Evolutionary conservation across 1,284 basidiomycete genomes (phyloP), one percentile per base, ranked within the genome.

Genomic region (Tetrapyrgos nigripes): DNA sequence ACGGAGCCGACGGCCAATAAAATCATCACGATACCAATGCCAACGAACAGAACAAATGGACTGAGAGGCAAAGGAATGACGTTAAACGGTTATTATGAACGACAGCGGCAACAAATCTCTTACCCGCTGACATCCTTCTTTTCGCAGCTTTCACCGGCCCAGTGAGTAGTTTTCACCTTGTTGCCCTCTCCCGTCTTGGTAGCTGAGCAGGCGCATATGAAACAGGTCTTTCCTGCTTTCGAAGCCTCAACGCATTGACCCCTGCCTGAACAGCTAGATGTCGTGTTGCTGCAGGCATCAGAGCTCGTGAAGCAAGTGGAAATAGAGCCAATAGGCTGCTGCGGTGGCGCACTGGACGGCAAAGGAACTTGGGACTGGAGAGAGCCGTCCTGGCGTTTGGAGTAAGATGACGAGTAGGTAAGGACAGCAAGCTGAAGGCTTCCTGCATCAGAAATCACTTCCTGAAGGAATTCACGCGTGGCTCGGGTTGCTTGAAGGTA

Each of bases 81-180:
- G 23, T 28, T 27, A 45, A 3, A 48, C 23, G 31, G 11, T 10
- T 24, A 53, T 40, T 26, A n/a, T 31, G 14, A 43, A 24, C 21
- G 8, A 27, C 19, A 29, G 17, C n/a, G 27, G 26, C 9, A 13
- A 46, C 10, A 10, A 40, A 40, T 59, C 8, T 67, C 89, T 68
- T 69, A 92, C 90, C 83, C 83, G 78, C 90, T 92, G 48, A 93
- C 74, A 67, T 94, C 92, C 73, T 85, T 84, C 64, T 87, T 82
- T 76, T 93, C 86, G 66, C 92, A 94, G 61, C 78, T 82, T 57
- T 82, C 80, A 4, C 92, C 92, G 0, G 83, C 91, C 91, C 91
- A 94, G 28, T 74, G 73, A 64, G 87, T 82, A 3, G 80, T 84
- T 69, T 84, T 81, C 8, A 85, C 81, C 53, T 81, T 70, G 27